Evolutionary conservation across 495 filamentous ascomycete genomes (phyloP).

Genomic region (Podospora pseudoanserina): DNA sequence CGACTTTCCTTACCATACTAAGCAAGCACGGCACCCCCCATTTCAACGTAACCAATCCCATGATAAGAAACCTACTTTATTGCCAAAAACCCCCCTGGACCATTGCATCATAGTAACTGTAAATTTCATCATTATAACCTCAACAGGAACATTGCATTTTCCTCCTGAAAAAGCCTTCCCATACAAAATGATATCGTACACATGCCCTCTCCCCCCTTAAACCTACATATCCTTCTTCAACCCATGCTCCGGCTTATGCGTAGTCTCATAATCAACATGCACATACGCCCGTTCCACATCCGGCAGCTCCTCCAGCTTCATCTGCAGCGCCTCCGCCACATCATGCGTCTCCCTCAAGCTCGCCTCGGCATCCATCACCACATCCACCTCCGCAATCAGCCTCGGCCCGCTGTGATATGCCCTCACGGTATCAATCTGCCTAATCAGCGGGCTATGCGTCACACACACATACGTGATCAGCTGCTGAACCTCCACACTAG

Average conservation of each 20-base stretch:
- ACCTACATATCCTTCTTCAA: constrained; percentile 52
- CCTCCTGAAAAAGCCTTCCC: not conserved
- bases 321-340: constrained; percentile 89
- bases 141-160: not conserved
- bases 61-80: no score
- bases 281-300: constrained; percentile 94
- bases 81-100: no score
- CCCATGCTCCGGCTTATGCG: constrained; percentile 80
- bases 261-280: constrained; percentile 93
- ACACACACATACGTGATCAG: constrained; percentile 95
- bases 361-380: constrained; percentile 72
- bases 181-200: not conserved
- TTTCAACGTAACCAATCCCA: no score
- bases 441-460: constrained; percentile 79
- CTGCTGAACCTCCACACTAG: constrained; percentile 80
- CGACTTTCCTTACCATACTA: no score
- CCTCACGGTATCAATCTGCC: constrained; percentile 87
- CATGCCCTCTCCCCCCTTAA: not conserved
- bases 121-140: no score
- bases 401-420: constrained; percentile 89
- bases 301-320: constrained; percentile 87
- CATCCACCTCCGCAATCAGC: constrained; percentile 84
- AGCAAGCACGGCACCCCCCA: no score
- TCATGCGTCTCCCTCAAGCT: constrained; percentile 81
- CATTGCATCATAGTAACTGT: no score